Base-by-base conservation (phyloP, 768 basidiomycete genomes). In the Suillus subaureus region DNA sequence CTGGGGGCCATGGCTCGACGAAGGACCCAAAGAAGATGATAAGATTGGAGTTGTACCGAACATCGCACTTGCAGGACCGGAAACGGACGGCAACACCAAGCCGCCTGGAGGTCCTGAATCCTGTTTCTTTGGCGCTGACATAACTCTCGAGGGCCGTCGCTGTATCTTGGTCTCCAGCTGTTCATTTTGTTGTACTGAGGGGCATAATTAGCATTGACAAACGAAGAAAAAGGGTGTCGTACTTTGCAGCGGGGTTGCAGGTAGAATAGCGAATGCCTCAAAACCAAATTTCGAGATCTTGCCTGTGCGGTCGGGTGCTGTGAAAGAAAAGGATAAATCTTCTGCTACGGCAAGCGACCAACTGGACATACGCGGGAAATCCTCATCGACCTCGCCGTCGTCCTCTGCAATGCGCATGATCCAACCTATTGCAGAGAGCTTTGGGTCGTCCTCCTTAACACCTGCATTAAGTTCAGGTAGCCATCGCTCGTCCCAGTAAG, bases 301-400 rank as follows among this genome's bases (percentile, higher is more conserved):
- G 1, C 92, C 88, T 43, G 89, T 89, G 26, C 97, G 84, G 75
- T 98, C 97, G 11, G 96, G 92, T 0, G 97, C 97, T 97, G 69
- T n/a, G 68, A 26, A 15, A 45, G 21, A n/a, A 45, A 43, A 43
- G 11, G n/a, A 13, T 63, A 0, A 64, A n/a, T 28, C 8, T 31
- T 39, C 31, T 56, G 28, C 39, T n/a, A 18, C 28, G 40, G 7
- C 33, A 16, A 7, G n/a, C 28, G 16, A 13, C 18, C 23, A 33
- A 1, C 42, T n/a, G 1, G 37, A 40, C 18, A 83, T 75, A 97
- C 96, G 92, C 28, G 97, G 97, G 73, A 96, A 99, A 79, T 99
- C 97, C 75, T 98, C 97, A 74, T 99, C 97, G 1, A 99, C 94
- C 76, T 98, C 97, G 18, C 97, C 97, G 75, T 99, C 96, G 54